A percentile compares a stretch with the other conserved stretches of the same genome.
Conservation (phyloP, 768 basidiomycete species). For the Erythrobasidium yunnanense region DNA sequence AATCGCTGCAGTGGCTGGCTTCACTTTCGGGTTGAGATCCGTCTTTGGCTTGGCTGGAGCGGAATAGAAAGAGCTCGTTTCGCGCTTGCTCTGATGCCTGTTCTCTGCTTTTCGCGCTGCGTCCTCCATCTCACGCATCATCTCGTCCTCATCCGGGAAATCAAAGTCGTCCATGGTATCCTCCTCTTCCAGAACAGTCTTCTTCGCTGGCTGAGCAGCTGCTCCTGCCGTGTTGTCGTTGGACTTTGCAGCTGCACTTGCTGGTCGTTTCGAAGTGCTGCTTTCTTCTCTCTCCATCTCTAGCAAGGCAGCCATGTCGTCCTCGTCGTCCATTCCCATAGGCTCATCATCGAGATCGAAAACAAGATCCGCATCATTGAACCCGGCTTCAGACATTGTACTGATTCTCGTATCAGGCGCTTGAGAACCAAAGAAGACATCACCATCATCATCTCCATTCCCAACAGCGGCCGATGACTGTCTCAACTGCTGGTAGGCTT, state of each 20-base stretch:
- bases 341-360: slow-evolving; percentile 44
- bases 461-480: no score
- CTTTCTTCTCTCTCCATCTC: neutral
- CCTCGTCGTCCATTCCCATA: slow-evolving; percentile 47
- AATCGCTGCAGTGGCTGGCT: no score
- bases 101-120: slow-evolving; percentile 24
- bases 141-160: slow-evolving; percentile 49
- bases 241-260: no score
- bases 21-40: neutral
- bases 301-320: slow-evolving; percentile 29
- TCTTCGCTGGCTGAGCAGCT: slow-evolving; percentile 1
- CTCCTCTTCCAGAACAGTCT: neutral
- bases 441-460: neutral
- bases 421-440: neutral
- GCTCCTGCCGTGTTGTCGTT: neutral
- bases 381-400: slow-evolving; percentile 3
- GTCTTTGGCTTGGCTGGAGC: neutral
- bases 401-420: neutral
- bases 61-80: neutral
- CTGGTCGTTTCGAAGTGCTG: neutral
- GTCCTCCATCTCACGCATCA: slow-evolving; percentile 52
- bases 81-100: neutral
- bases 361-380: slow-evolving; percentile 29
- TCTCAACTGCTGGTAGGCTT: no score
- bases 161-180: slow-evolving; percentile 54